Evolutionary conservation across 352 stramenopile genomes (phyloP), one percentile per base, ranked within the genome.

Genomic region (Globisporangium spinosum): DNA sequence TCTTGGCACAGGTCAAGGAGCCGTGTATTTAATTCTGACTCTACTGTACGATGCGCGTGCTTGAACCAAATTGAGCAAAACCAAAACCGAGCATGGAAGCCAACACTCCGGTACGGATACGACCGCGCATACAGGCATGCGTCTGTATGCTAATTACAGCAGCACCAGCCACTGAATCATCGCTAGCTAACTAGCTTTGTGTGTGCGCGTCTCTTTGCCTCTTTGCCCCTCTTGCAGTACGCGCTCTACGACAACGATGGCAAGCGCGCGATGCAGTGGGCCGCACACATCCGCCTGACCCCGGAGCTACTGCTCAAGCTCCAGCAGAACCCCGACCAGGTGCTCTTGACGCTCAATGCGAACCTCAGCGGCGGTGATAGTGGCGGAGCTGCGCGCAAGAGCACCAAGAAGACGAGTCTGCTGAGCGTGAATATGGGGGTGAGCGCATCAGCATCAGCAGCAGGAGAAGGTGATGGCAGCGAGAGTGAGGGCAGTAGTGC

Each of bases 281-380:
- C 85, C 29, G 87, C 87, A 64, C 80, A 85, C 65, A 75, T 94
- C 55, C 83, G 83, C 32, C 68, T 94, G 45, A 94, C 87, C 58
- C 87, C 87, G 4, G 87, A 94, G 65, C 70, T 94, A 63, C 72
- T 94, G 61, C 54, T 76, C 56, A 87, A 83, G 54, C 74, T 94
- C 29, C 79, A 80, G 29, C 67, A 81, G 17, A 35, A 64, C 1
- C 71, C 77, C 0, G 53, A 67, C 20, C 60, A 70, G 17, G 71
- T 83, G 58, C 58, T 60, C 2, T 55, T 87, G 38, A 65, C 67
- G n/a, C 68, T 85, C 27, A 65, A 69, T 65, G 73, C 51, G 47
- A 76, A 53, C n/a, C n/a, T 55, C 63, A 76, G 56, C 57, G 38
- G 29, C 2, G 75, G 72, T 15, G 38, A 15, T 2, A 49, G 3